Percentiles rank a stretch among this genome's conserved stretches.
These are phyloP conservation scores for Coniochaeta sp. DNA, from an alignment of 2,329 filamentous ascomycete species.

Conservation along the genomic window DNA sequence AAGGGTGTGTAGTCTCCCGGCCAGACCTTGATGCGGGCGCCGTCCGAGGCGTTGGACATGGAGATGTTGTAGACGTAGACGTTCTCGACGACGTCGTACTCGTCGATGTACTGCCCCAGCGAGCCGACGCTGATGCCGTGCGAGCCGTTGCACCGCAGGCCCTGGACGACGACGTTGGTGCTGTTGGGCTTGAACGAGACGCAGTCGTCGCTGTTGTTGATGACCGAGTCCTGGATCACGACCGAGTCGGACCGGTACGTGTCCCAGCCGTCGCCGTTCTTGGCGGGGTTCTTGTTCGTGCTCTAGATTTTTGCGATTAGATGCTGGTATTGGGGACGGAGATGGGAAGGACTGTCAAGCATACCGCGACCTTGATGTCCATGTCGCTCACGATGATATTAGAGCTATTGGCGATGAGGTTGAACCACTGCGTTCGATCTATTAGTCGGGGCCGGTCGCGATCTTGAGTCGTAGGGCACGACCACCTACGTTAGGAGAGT, in stretches of 20 bases:
- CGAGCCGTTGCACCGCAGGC: conserved; percentile 52
- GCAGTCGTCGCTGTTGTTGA: conserved; percentile 62
- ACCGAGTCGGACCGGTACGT: conserved; percentile 52
- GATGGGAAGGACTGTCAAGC: conserved; percentile 29
- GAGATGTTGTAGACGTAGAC: conserved; percentile 41
- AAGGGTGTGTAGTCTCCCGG: conserved; percentile 15
- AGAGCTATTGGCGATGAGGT: conserved; percentile 55
- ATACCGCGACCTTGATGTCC: conserved; percentile 47
- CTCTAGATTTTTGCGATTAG: conserved; percentile 23
- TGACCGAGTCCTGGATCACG: conserved; percentile 55
- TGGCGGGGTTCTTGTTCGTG: conserved; percentile 42
- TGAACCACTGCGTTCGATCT: conserved; percentile 40
- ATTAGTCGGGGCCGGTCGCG: neutral
- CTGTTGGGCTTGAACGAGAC: conserved; percentile 58
- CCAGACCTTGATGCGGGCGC: conserved; percentile 58
- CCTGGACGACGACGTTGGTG: conserved; percentile 51
- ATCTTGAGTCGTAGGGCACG: conserved; percentile 23
- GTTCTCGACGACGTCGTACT: conserved; percentile 53
- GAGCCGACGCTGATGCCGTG: conserved; percentile 57
- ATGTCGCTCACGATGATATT: conserved; percentile 56
- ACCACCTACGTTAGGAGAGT: conserved; percentile 36
- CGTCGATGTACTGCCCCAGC: conserved; percentile 49
- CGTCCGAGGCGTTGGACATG: conserved; percentile 29
- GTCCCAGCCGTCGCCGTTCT: conserved; percentile 60
- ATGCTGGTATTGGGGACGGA: conserved; percentile 28